These are phyloP conservation scores for Choiromyces venosus DNA, from an alignment of 495 filamentous ascomycete genomes.

Conservation along the genomic window DNA sequence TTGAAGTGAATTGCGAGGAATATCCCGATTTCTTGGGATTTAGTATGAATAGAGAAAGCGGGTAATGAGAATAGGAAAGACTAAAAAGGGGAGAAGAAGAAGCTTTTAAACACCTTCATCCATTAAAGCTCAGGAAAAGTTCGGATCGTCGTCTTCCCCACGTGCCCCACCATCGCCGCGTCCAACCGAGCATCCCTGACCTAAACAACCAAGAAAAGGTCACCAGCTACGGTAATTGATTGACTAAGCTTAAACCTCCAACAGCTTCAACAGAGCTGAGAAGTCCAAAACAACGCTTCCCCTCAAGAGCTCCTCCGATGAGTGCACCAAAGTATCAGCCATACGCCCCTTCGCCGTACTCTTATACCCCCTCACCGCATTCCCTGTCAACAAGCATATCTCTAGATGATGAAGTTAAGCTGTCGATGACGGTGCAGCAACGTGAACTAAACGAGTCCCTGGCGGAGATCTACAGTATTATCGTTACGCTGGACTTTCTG, in stretches of 20 bases:
- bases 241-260: background rate
- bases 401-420: conserved; percentile 74
- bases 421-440: conserved; percentile 75
- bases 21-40: background rate
- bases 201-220: background rate
- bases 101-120: background rate
- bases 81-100: background rate
- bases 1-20: background rate
- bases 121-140: background rate
- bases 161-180: conserved; percentile 14
- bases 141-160: background rate
- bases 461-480: conserved; percentile 95
- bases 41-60: background rate
- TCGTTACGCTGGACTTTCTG: conserved; percentile 87
- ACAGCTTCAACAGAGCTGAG: background rate
- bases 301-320: conserved; percentile 15
- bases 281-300: background rate
- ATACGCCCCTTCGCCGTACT: conserved; percentile 31
- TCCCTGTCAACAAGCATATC: conserved; percentile 33
- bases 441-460: conserved; percentile 92
- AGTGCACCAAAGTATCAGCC: conserved; percentile 36
- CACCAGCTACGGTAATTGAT: background rate
- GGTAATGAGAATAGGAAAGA: background rate
- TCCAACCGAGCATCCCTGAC: conserved; percentile 18
- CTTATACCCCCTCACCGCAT: conserved; percentile 34